Percentiles rank a stretch among this genome's conserved stretches.
These are phyloP conservation scores for Exophiala viscosa DNA, from an alignment of 2,329 filamentous ascomycete species.

Conservation along the genomic window DNA sequence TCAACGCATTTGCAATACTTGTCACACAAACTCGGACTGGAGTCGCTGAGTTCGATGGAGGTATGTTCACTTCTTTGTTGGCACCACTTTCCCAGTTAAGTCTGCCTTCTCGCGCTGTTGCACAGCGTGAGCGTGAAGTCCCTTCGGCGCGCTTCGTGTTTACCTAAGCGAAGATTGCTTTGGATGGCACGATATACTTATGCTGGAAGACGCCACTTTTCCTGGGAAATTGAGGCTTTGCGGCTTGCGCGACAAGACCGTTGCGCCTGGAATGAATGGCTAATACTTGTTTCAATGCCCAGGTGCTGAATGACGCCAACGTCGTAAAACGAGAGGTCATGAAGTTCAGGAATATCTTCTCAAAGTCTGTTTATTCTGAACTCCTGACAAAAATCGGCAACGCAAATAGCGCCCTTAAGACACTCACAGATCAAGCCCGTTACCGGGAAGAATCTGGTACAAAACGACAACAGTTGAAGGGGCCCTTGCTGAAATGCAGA, in stretches of 20 bases:
- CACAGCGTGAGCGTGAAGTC: too few species aligned
- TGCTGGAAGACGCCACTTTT: too few species aligned
- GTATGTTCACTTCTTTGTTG: not conserved
- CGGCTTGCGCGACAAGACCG: too few species aligned
- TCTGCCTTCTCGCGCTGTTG: too few species aligned
- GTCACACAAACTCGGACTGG: not conserved
- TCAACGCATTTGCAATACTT: not conserved
- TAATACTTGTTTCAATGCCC: too few species aligned
- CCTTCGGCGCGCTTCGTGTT: too few species aligned
- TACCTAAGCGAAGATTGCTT: too few species aligned
- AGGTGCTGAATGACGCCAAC: not conserved
- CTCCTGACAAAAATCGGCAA: not conserved
- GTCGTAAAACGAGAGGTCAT: not conserved
- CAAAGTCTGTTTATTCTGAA: not conserved
- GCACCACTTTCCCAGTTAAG: too few species aligned
- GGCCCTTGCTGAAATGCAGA: not conserved
- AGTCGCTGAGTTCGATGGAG: not conserved
- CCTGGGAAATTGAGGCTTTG: too few species aligned
- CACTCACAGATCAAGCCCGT: not conserved
- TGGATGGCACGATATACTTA: too few species aligned
- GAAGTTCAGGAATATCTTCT: not conserved
- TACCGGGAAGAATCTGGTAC: not conserved
- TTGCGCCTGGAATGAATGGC: too few species aligned
- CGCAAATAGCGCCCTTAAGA: not conserved
- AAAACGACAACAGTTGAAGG: not conserved